A percentile compares a stretch with the other conserved stretches of the same genome.
These are phyloP conservation scores for Lachancea fermentati DNA, from an alignment of 805 yeast species.

Conservation along the genomic window DNA sequence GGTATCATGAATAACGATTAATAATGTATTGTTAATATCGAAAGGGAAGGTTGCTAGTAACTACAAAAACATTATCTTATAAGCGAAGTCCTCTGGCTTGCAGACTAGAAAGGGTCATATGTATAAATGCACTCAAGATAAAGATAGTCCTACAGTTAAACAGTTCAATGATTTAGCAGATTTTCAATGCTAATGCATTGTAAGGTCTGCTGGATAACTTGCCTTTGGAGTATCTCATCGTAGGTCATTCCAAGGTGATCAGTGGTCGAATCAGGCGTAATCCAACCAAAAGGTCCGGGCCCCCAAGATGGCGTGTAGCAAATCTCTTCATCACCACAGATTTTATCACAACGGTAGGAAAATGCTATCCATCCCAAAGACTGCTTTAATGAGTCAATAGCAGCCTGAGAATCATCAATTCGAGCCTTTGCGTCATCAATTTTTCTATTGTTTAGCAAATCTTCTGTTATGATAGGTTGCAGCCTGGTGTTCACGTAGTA, in stretches of 20 bases:
- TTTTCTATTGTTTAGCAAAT: conserved; percentile 1
- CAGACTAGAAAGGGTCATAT: background rate
- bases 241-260: conserved; percentile 16
- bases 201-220: conserved; percentile 16
- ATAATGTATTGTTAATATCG: too few relatives aligned
- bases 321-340: conserved; percentile 43
- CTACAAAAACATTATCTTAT: too few relatives aligned
- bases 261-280: conserved; percentile 10
- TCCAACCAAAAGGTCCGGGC: conserved; percentile 48
- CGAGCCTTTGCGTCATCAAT: conserved; percentile 15
- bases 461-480: conserved; percentile 20
- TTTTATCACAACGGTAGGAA: conserved; percentile 37
- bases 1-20: background rate
- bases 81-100: background rate
- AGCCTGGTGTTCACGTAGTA: conserved; percentile 34
- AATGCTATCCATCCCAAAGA: conserved; percentile 38
- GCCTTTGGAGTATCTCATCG: conserved; percentile 15
- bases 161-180: conserved; percentile 4
- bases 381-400: conserved; percentile 21
- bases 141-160: too few relatives aligned
- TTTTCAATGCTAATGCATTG: conserved; percentile 17
- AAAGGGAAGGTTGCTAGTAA: too few relatives aligned
- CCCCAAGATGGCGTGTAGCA: conserved; percentile 61
- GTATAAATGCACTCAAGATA: background rate
- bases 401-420: conserved; percentile 12